phyloP scores from a whole-genome alignment of 345 rosid genomes.

The Populus davidiana region DNA sequence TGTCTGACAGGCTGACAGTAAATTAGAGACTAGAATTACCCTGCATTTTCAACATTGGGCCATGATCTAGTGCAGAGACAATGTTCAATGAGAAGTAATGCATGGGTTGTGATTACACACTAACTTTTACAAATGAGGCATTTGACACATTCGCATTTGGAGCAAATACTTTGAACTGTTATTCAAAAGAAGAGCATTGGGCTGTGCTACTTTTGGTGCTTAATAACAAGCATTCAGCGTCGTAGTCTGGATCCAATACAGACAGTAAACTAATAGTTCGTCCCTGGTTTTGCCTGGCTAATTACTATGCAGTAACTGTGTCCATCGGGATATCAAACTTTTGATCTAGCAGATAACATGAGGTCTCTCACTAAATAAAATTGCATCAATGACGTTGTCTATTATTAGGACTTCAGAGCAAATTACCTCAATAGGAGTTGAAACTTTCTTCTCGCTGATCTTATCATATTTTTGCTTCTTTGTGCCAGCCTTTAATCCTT shows the following conservation, averaged over 20 bases:
- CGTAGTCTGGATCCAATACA: neutral
- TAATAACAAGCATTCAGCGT: neutral
- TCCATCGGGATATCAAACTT: neutral
- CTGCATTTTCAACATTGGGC: neutral
- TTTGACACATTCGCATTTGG: neutral
- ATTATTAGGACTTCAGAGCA: neutral
- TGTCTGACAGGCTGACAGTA: neutral
- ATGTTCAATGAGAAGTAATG: neutral
- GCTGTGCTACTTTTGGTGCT: neutral
- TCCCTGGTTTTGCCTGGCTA: neutral
- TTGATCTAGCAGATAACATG: neutral
- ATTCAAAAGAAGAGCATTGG: neutral
- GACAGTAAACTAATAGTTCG: neutral
- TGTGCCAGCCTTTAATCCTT: slow-evolving; percentile 89
- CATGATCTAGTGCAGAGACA: neutral
- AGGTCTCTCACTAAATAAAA: neutral
- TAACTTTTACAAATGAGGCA: neutral
- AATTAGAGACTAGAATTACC: neutral
- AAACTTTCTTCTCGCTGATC: slow-evolving; percentile 93
- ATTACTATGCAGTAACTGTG: neutral
- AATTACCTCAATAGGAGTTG: slow-evolving; percentile 78
- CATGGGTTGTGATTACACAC: neutral
- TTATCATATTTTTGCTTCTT: slow-evolving; percentile 98
- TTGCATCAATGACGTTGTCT: neutral
- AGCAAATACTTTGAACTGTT: neutral